Base-by-base conservation (phyloP, 768 basidiomycete genomes). In the Hebeloma cylindrosporum region DNA sequence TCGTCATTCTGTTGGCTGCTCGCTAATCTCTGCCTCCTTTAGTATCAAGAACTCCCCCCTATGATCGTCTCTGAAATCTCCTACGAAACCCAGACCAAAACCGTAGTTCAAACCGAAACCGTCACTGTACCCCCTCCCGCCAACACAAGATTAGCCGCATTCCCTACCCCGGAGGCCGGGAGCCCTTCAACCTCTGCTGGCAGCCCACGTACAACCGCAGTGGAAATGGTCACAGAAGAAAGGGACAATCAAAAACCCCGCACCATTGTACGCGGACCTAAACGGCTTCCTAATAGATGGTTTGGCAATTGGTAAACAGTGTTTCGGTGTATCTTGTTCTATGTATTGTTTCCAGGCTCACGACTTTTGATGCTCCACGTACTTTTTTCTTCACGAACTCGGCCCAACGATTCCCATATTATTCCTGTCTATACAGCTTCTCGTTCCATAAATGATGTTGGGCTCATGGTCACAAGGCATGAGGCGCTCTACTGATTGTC, bases 111-210 rank as follows among this genome's bases (percentile, higher is more conserved):
- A 63, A 82, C 82, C 42, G 68, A 83, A 65, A 81, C 82, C 51
- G 76, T 85, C 57, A 79, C 79, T 40, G 77, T 85, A 51, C 86
- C 85, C 34, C 78, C 85, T 20, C 88, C 88, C 50, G 83, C 87
- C 58, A 85, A 80, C 60, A 89, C 87, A 39, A 86, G 87, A 50
- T 75, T 78, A 56, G 88, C 82, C 47, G 80, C 85, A 21, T 75
- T 77, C 54, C 88, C 88, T 16, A 77, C 79, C 21, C 88, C 88
- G 5, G 80, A 85, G 58, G 75, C 74, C 5, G 72, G 73, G 21
- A 78, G 77, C 16, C 67, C 77, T n/a, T 71, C 76, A 7, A 73
- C 78, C 26, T 75, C 77, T 5, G 72, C 80, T n/a, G 71, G 74
- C 4, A 81, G 80, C 60, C 87, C 85, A 13, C 79, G 79, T 49